phyloP scores from a whole-genome alignment of 2,329 filamentous ascomycete genomes.

The Paraconiothyrium sp. region DNA sequence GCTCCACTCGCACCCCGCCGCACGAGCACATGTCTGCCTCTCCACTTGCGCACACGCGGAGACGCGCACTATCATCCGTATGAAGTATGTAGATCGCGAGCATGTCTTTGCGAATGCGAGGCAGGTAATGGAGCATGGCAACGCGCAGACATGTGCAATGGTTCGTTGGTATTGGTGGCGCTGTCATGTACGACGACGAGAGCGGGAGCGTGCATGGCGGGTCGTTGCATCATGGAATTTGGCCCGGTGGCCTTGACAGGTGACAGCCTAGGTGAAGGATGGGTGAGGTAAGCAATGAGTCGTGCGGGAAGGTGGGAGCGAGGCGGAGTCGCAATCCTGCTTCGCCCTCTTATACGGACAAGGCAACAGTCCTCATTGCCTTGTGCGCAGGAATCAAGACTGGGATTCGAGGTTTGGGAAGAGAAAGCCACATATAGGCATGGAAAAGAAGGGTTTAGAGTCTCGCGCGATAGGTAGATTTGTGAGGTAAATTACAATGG shows the following conservation, averaged over 20 bases:
- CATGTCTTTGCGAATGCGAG: too few species aligned
- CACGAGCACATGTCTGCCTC: background rate
- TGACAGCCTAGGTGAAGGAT: background rate
- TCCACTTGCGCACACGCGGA: too few species aligned
- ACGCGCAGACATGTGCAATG: too few species aligned
- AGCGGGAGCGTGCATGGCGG: background rate
- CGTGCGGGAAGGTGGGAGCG: background rate
- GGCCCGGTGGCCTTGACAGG: constrained; percentile 6
- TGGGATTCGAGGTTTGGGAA: background rate
- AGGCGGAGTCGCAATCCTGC: background rate
- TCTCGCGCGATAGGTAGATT: constrained; percentile 2
- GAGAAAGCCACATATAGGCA: background rate
- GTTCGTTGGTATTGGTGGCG: background rate
- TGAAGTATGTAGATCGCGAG: too few species aligned
- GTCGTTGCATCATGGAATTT: too few species aligned
- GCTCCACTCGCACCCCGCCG: background rate
- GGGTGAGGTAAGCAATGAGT: background rate
- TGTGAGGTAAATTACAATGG: background rate
- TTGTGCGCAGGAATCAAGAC: background rate
- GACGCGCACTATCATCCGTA: too few species aligned
- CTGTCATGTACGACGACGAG: background rate
- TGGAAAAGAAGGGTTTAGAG: background rate
- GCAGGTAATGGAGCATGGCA: background rate
- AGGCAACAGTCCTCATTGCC: background rate
- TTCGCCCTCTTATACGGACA: background rate